A percentile compares a stretch with the other conserved stretches of the same genome.
phyloP scores from a whole-genome alignment of 1,284 basidiomycete genomes.

The Heterobasidion irregulare region DNA sequence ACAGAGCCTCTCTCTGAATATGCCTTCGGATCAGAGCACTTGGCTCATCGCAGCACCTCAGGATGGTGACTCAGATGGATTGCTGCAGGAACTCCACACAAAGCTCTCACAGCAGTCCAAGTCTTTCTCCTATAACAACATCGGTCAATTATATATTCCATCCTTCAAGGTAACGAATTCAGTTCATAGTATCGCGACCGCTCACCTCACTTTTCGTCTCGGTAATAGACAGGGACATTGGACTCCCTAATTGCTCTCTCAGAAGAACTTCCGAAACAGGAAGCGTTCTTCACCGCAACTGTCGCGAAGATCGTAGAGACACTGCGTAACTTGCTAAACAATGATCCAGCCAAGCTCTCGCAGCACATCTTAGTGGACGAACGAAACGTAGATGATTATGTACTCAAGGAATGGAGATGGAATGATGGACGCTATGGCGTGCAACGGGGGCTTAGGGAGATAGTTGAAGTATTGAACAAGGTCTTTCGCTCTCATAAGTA shows the following conservation, averaged over 20 bases:
- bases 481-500: conserved; percentile 26
- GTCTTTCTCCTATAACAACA: conserved; percentile 32
- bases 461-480: conserved; percentile 77
- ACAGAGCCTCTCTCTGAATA: conserved; percentile 19
- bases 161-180: conserved; percentile 60
- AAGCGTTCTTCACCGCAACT: conserved; percentile 79
- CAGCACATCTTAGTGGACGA: conserved; percentile 87
- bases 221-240: conserved; percentile 82
- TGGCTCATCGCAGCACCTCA: conserved; percentile 73
- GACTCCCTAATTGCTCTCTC: conserved; percentile 86
- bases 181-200: neutral
- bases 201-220: neutral
- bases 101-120: conserved; percentile 52
- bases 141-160: conserved; percentile 59
- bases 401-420: conserved; percentile 79
- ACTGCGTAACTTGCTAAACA: conserved; percentile 84
- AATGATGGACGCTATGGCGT: conserved; percentile 83
- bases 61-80: conserved; percentile 67
- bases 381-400: conserved; percentile 72
- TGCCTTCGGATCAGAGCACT: conserved; percentile 83
- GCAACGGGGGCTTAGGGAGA: conserved; percentile 72
- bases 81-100: conserved; percentile 51
- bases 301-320: conserved; percentile 95
- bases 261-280: conserved; percentile 90
- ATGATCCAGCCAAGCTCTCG: conserved; percentile 75